These are phyloP conservation scores for Musa acuminata DNA, from an alignment of 176 grass and related monocot species.

Conservation along the genomic window DNA sequence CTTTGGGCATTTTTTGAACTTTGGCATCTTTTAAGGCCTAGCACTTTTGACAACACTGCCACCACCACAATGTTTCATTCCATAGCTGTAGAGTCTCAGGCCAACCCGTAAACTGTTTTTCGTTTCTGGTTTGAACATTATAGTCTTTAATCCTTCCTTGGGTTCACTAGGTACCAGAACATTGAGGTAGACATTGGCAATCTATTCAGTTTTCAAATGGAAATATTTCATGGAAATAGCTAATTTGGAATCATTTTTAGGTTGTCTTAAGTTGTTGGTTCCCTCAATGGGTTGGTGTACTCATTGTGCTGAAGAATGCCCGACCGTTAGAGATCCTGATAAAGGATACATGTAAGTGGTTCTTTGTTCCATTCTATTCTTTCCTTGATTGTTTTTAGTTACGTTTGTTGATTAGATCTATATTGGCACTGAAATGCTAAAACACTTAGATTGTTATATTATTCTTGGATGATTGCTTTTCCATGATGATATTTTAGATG, in stretches of 20 bases:
- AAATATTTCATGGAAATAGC: not conserved
- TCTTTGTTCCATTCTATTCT: not conserved
- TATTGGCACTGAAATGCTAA: not conserved
- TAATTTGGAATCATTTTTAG: not conserved
- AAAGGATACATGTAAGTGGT: constrained; percentile 44
- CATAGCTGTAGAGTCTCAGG: no score
- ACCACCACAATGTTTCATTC: no score
- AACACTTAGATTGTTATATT: constrained; percentile 1
- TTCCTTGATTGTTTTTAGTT: not conserved
- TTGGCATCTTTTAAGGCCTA: no score
- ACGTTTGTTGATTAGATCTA: not conserved
- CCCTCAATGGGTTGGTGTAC: constrained; percentile 41
- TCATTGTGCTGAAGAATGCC: constrained; percentile 50
- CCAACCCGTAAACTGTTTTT: no score
- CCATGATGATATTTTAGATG: constrained; percentile 42
- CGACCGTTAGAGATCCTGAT: constrained; percentile 39
- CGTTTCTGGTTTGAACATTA: no score
- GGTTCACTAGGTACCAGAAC: no score
- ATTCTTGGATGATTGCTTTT: not conserved
- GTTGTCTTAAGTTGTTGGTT: not conserved
- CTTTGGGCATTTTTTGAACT: no score
- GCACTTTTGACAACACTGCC: no score
- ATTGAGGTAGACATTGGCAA: no score
- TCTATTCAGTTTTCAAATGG: no score
- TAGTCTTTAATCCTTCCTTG: no score